Evolutionary conservation across 352 stramenopile species (phyloP), one percentile per base, ranked within the genome.

Genomic region (Globisporangium emineosum): DNA sequence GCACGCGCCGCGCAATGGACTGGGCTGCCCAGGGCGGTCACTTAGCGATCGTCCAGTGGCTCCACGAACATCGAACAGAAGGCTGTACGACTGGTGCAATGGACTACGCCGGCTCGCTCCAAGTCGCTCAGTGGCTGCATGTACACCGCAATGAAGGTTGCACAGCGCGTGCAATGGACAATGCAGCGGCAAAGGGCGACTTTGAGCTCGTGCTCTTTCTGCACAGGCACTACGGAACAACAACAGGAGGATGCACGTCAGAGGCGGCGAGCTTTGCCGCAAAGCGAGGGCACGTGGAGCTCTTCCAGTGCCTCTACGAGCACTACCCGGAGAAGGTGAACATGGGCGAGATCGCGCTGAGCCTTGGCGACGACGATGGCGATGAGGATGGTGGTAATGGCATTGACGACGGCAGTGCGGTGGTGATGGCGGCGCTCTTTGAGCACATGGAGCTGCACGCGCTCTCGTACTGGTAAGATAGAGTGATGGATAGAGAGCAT

Each of bases 131-230:
- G 13, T 57, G 58, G 47, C 47, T 64, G n/a, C 58, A 64, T 29
- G 8, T 3, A 25, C 40, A 64, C 25, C 32, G 47, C 5, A 15
- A 2, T 12, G 58, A 64, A 21, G 58, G 58, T 25, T 64, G 58
- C 17, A 64, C 58, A 40, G 2, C 29, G 5, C 21, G 25, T 3
- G 49, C 59, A 5, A 65, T 65, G 33, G 32, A 58, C 32, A 57
- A 57, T 29, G 59, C 49, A 3, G 35, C 40, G 1, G 40, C 21
- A 2, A 35, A 49, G 7, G 49, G 59, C 2, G 47, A 59, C 49
- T 52, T 65, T 32, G 59, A 58, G 49, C 50, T 52, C 23, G 49
- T 59, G 59, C 32, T 53, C 21, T 59, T 42, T 40, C 49, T 65
- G 1, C 33, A 59, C 9, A n/a, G 10, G 8, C 30, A 65, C 15